phyloP scores from a whole-genome alignment of 2,329 filamentous ascomycete species.

The Paecilomyces dactylethromorphus region DNA sequence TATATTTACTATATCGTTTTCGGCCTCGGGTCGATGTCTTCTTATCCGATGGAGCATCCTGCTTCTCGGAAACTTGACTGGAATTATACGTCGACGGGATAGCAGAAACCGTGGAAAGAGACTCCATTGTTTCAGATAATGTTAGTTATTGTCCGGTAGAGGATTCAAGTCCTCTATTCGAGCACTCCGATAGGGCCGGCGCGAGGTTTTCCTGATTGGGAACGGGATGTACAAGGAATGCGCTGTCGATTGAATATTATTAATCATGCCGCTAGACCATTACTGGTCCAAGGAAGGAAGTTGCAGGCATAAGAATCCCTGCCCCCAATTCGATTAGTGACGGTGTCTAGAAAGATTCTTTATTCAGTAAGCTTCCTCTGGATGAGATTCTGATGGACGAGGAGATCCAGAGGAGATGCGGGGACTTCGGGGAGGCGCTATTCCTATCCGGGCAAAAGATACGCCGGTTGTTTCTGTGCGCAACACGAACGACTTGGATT shows the following conservation, averaged over 20 bases:
- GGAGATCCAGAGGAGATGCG: neutral
- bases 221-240: neutral
- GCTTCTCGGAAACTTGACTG: neutral
- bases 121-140: neutral
- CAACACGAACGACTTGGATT: neutral
- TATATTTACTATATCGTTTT: constrained; percentile 3
- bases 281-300: neutral
- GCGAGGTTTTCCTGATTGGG: neutral
- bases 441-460: constrained; percentile 1
- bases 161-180: no score
- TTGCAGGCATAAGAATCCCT: neutral
- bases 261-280: neutral
- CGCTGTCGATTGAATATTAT: no score
- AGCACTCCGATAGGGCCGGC: neutral
- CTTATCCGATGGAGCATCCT: neutral
- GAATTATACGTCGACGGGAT: neutral
- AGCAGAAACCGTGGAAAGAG: neutral
- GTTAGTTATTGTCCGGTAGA: neutral
- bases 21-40: constrained; percentile 16
- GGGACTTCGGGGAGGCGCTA: neutral
- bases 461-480: neutral
- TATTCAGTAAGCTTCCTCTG: neutral
- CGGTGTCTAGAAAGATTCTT: neutral
- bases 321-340: neutral
- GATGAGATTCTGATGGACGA: neutral